These are phyloP conservation scores for Mortierella polycephala DNA, from an alignment of 371 early-diverging fungal species.

Conservation along the genomic window DNA sequence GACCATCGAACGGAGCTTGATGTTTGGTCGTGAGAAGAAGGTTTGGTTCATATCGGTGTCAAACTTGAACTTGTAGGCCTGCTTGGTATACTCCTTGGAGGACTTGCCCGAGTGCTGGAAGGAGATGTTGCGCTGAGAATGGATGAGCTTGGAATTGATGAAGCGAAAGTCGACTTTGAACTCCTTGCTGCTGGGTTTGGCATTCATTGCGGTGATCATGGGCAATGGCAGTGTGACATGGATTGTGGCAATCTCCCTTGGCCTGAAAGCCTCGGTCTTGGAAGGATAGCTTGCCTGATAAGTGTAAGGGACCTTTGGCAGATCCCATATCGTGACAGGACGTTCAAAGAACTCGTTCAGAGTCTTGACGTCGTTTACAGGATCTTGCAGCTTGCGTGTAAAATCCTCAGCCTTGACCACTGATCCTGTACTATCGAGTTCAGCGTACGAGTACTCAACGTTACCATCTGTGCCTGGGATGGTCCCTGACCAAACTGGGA, in stretches of 20 bases:
- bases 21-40: constrained; percentile 55
- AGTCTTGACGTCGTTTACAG: constrained; percentile 19
- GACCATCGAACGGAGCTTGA: constrained; percentile 56
- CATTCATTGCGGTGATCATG: constrained; percentile 39
- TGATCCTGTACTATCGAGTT: constrained; percentile 18
- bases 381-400: constrained; percentile 11
- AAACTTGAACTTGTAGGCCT: constrained; percentile 61
- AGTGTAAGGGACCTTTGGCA: constrained; percentile 63
- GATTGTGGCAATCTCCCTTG: constrained; percentile 58
- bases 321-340: constrained; percentile 53
- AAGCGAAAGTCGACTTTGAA: constrained; percentile 50
- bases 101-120: constrained; percentile 61
- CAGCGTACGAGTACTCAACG: constrained; percentile 22
- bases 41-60: constrained; percentile 51
- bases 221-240: constrained; percentile 56
- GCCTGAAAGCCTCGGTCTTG: constrained; percentile 28
- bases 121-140: constrained; percentile 49
- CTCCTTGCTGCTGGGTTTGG: constrained; percentile 20
- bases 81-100: constrained; percentile 59
- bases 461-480: constrained; percentile 16
- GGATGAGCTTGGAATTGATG: constrained; percentile 55
- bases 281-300: constrained; percentile 36
- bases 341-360: constrained; percentile 68
- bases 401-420: constrained; percentile 30
- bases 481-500: constrained; percentile 32